Base-by-base conservation (phyloP, 2,329 filamentous ascomycete species). In the Neonectria coccinea region DNA sequence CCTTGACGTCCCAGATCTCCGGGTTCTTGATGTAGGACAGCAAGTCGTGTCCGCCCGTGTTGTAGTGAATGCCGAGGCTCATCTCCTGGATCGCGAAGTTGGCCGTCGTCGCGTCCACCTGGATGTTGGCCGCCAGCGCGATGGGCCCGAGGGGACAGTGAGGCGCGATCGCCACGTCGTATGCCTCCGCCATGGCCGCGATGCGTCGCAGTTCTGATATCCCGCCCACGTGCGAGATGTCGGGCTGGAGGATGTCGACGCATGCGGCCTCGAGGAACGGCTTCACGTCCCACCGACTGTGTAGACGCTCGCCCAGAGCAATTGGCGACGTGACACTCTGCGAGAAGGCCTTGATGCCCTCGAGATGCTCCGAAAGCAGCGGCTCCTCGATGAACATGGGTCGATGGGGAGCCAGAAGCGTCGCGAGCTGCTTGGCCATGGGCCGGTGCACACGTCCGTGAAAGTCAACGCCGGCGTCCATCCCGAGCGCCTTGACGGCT, bases 21-120 rank as follows among this genome's bases (percentile, higher is more conserved):
- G 87, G 83, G 69, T 92, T 86, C 72, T 85, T 87, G 2, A 89
- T 82, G 73, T 93, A 93, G 27, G 85, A 91, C 12, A 85, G 85
- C 59, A 92, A 79, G 74, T 92, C 90, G 69, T 88, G 83, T 2
- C 87, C 83, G 1, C 86, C 89, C 0, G 84, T 85, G 70, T 94
- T 94, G 74, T 94, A 94, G 75, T 94, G 92, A 70, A 94, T 94
- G 0, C 91, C 92, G 31, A 93, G 73, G 57, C 88, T 90, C 92
- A 93, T 93, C 77, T 94, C 91, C 73, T 92, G 88, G 33, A 94
- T 93, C 0, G 85, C 86, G 74, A 91, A 93, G 76, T 91, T 93
- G 20, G 84, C 84, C 20, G 80, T 87, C 10, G 79, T 80, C 20
- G 86, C 81, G 25, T 88, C 89, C 1, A 93, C 86, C 67, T 93